Evolutionary conservation across 2,329 filamentous ascomycete genomes (phyloP), one percentile per base, ranked within the genome.

Genomic region (Hypocreales sp.): DNA sequence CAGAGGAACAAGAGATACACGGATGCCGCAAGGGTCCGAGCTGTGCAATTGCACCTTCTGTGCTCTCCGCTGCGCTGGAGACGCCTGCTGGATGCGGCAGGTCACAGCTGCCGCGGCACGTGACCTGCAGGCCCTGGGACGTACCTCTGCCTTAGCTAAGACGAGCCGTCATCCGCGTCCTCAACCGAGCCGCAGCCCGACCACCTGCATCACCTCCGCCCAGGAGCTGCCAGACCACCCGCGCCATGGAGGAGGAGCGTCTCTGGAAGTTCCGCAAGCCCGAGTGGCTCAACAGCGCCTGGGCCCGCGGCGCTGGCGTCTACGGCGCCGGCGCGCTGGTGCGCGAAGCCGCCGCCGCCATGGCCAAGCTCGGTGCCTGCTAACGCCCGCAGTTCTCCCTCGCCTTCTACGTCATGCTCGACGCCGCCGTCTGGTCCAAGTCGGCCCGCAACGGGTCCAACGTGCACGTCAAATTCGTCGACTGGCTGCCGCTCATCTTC

Each of bases 401-500:
- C 46, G 71, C 71, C 35, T 78, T 78, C 53, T 77, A 75, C 58
- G 58, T 70, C 45, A 65, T 78, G 53, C 67, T 78, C 50, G 72
- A 78, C 50, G 62, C 67, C 5, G 69, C 72, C 35, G 69, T 76
- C 26, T 78, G 70, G 69, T 76, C 72, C 40, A 67, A 72, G 42
- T 70, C 65, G 9, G 30, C 57, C 33, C 56, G 54, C 37, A 78
- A 78, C 55, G 64, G 59, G 33, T 72, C 68, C 30, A 53, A 63
- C 47, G 40, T 58, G 20, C 72, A 78, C 54, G 60, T 79, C 42
- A 70, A 59, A 38, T 79, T 76, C 42, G 60, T 75, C 50, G 72
- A 78, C 63, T 78, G 72, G 72, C 64, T 77, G 36, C 72, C 72
- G 27, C 61, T 78, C 38, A 64, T 77, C 48, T 77, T 76, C 57